Base-by-base conservation (phyloP, 1,139 yeast genomes). In the Suhomyces guaymorum region DNA sequence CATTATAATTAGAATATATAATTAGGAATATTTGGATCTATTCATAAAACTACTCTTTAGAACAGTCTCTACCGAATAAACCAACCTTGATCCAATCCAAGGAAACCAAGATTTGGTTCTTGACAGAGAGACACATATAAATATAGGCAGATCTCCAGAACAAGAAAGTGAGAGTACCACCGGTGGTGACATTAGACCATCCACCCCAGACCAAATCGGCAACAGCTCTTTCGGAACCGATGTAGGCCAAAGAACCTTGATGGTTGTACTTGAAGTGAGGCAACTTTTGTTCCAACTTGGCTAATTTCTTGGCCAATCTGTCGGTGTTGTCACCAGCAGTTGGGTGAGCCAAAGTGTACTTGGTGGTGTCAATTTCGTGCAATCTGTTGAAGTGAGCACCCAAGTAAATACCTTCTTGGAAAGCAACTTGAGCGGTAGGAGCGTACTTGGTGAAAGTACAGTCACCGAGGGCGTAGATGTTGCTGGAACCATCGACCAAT, bases 351-450 rank as follows among this genome's bases (percentile, higher is more conserved):
- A 70, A 48, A 41, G 59, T 54, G 48, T 63, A 61, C 53, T 82
- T 73, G 44, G 82, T 61, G 30, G 76, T 70, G 45, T 83, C 89
- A 41, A 86, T 75, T 49, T 78, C 76, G 54, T 88, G 82, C 49
- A 83, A 67, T 52, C 73, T 78, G 62, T 76, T 75, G 62, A 90
- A 83, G 46, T 79, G 76, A 24, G 71, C 70, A 33, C 92, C 94
- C 50, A 90, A 77, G 65, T 79, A 90, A 44, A 74, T 73, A 55
- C 96, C 97, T 66, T 89, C 92, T 70, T 90, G 97, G 69, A 88
- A 82, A 29, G 97, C 97, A 41, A 89, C 97, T 73, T 90, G 97
- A 31, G 96, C 97, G 39, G 97, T 90, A 48, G 97, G 97, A 33
- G 96, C 95, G 48, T 76, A 80, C 60, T 89, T 89, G 49, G 94